These are phyloP conservation scores for Serendipita indica DNA, from an alignment of 768 basidiomycete genomes.

Conservation along the genomic window DNA sequence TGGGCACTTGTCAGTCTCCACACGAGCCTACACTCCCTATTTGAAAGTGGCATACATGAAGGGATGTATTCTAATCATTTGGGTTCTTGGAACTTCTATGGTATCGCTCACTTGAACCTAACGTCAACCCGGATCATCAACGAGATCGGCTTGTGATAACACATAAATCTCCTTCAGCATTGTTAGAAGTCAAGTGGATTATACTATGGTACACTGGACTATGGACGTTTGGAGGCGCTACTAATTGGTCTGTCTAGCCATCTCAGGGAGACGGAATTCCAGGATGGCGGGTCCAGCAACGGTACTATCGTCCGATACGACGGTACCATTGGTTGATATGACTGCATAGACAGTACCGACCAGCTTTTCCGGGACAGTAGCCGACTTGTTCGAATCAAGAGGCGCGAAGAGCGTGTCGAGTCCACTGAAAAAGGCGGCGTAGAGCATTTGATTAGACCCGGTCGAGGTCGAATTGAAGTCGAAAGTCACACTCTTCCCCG, in stretches of 20 bases:
- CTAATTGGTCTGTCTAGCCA: neutral
- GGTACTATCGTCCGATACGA: constrained; percentile 32
- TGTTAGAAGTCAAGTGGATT: too few relatives aligned
- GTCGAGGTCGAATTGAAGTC: constrained; percentile 16
- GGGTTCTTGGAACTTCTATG: too few relatives aligned
- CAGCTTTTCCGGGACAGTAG: constrained; percentile 30
- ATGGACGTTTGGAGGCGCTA: too few relatives aligned
- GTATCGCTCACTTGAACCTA: too few relatives aligned
- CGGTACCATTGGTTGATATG: constrained; percentile 27
- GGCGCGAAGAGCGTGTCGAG: constrained; percentile 29
- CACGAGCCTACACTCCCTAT: too few relatives aligned
- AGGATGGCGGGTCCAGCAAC: constrained; percentile 44
- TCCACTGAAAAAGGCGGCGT: constrained; percentile 37
- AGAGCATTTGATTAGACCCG: constrained; percentile 21
- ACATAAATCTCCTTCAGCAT: too few relatives aligned
- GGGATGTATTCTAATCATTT: too few relatives aligned
- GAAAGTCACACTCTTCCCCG: constrained; percentile 21
- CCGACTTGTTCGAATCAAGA: constrained; percentile 22
- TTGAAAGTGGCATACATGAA: too few relatives aligned
- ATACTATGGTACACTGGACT: too few relatives aligned
- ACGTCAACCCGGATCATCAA: too few relatives aligned
- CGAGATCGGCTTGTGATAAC: too few relatives aligned
- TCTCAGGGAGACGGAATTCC: constrained; percentile 19
- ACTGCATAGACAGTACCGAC: constrained; percentile 39
- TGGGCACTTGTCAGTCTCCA: too few relatives aligned